These are phyloP conservation scores for Pythium dissotocum DNA, from an alignment of 352 stramenopile species.

Conservation along the genomic window DNA sequence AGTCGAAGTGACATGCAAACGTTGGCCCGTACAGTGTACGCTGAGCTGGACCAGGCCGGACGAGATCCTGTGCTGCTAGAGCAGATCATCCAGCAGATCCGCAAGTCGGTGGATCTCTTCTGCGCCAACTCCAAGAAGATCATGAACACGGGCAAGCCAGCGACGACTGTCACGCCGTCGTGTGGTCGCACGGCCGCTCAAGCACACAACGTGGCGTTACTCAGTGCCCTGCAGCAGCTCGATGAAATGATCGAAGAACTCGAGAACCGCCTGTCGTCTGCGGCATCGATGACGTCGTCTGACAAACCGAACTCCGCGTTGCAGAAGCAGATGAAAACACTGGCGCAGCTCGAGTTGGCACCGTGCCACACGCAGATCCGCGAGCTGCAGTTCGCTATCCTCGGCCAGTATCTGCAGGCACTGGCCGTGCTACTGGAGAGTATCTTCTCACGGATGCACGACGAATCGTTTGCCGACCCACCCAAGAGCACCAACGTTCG, in stretches of 20 bases:
- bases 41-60: slow-evolving; percentile 66
- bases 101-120: slow-evolving; percentile 66
- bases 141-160: slow-evolving; percentile 63
- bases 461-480: slow-evolving; percentile 74
- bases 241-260: slow-evolving; percentile 67
- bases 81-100: slow-evolving; percentile 60
- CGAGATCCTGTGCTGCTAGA: slow-evolving; percentile 60
- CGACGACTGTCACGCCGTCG: slow-evolving; percentile 45
- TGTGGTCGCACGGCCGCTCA: slow-evolving; percentile 64
- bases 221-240: slow-evolving; percentile 69
- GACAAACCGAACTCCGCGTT: slow-evolving; percentile 23
- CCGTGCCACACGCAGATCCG: slow-evolving; percentile 56
- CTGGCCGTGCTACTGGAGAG: slow-evolving; percentile 55
- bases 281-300: slow-evolving; percentile 4
- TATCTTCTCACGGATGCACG: slow-evolving; percentile 83
- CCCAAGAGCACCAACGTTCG: slow-evolving; percentile 19
- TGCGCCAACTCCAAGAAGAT: slow-evolving; percentile 72
- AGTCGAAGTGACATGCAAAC: slow-evolving; percentile 85
- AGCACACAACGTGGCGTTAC: slow-evolving; percentile 75
- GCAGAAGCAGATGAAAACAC: slow-evolving; percentile 40
- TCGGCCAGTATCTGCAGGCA: slow-evolving; percentile 73
- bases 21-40: slow-evolving; percentile 69
- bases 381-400: slow-evolving; percentile 55
- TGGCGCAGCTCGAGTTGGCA: slow-evolving; percentile 40
- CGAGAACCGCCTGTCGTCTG: slow-evolving; percentile 35